Base-by-base conservation (phyloP, 352 stramenopile species). In the Phytophthora ohioensis region DNA sequence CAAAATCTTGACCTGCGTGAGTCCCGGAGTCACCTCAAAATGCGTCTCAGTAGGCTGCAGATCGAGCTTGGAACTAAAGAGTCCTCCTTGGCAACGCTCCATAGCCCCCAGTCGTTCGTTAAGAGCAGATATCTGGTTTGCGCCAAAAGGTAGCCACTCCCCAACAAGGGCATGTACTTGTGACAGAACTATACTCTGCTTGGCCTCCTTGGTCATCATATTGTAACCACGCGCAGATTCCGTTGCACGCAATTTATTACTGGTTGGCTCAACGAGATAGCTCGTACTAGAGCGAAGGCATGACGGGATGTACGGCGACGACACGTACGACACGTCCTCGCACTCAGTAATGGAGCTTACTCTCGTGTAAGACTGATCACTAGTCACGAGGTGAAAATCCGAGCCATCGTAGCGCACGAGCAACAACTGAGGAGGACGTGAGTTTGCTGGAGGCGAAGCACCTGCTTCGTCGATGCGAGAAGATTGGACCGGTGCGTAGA, bases 251-350 rank as follows among this genome's bases (percentile, higher is more conserved):
- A 98, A 82, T 35, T 93, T 96, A 66, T 99, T 99, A 52, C 87
- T 97, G 13, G 98, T 92, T 5, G 95, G 98, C 12, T 98, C 94
- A n/a, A 90, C 73, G 8, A 80, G 78, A 53, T 85, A 90, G 45
- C 95, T 85, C 17, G 87, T 97, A 34, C 90, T 96, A 49, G 98
- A 98, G 27, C 97, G 92, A 51, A 99, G 79, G 53, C 96, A 99
- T 64, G 97, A 90, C 9, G 97, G 97, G 35, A 99, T 92, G 71
- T 99, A 99, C 13, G 97, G 95, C 32, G 90, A 98, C 27, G 93
- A 99, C 5, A 99, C 97, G 70, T 99, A 99, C 13, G 94, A 99
- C 10, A 99, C 96, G 71, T 98, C 96, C 72, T 99, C 97, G 8
- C 85, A 97, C 51, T 99, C 95, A n/a, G 97, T 99, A 55, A 99